phyloP scores from a whole-genome alignment of 2,329 filamentous ascomycete genomes.

The Ascochyta pisi region DNA sequence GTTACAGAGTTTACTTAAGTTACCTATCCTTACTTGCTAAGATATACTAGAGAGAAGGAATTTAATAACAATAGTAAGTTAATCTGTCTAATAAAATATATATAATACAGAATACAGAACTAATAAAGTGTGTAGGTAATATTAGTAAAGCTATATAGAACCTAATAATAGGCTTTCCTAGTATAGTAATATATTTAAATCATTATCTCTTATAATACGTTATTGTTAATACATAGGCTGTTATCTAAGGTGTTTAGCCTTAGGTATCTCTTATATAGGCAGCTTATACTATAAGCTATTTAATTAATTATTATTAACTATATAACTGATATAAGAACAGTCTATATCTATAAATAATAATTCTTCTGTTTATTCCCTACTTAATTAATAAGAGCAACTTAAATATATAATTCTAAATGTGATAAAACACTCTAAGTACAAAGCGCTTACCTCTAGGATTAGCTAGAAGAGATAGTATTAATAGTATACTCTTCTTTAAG shows the following conservation, averaged over 20 bases:
- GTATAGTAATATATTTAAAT: neutral
- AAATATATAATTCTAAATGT: constrained; percentile 11
- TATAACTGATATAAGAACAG: neutral
- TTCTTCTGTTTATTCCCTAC: neutral
- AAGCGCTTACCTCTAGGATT: constrained; percentile 22
- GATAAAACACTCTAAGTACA: constrained; percentile 24
- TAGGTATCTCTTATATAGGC: neutral
- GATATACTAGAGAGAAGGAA: neutral
- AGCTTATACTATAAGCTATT: neutral
- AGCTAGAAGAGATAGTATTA: constrained; percentile 18
- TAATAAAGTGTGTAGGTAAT: neutral
- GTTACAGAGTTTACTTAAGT: neutral
- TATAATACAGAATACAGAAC: neutral
- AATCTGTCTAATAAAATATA: neutral
- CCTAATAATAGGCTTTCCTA: neutral
- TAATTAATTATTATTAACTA: neutral
- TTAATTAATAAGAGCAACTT: neutral
- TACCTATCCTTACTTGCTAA: neutral
- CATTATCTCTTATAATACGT: neutral
- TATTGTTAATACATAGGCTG: neutral
- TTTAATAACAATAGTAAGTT: neutral
- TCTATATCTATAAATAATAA: neutral
- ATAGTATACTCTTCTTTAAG: constrained; percentile 4
- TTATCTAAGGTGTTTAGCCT: neutral
- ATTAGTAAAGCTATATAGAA: neutral